Base-by-base conservation (phyloP, 2,329 filamentous ascomycete species). In the Fusarium sacchari region DNA sequence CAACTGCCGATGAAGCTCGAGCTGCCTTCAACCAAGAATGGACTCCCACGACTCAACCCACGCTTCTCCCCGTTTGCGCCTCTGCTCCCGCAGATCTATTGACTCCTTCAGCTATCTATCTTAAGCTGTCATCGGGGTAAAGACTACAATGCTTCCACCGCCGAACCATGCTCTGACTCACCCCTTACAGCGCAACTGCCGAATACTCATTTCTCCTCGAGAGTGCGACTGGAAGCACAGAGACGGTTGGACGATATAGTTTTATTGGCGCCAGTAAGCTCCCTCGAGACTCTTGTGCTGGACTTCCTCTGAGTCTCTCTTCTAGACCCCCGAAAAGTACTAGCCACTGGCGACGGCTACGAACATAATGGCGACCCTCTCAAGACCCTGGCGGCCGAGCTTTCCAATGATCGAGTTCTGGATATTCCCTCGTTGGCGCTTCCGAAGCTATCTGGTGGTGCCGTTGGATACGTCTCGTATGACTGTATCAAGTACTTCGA, bases 401-500 rank as follows among this genome's bases (percentile, higher is more conserved):
- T 99, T 49, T 88, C 90, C 24, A 87, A 93, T 79, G 93, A 91
- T 81, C 89, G 94, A 32, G 94, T 98, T 72, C 93, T 95, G 39
- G 89, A 93, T 44, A 90, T 99, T 7, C 95, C 96, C 1, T 94
- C 92, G 2, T 85, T 98, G 78, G 89, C 89, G 77, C 88, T 99
- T 42, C 96, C 96, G 58, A 93, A 94, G 32, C 86, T 99, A 84
- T 94, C 94, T 1, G 96, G 95, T 44, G 96, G 96, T 56, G 96
- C 95, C 18, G 94, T 99, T 78, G 96, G 96, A 67, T 99, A 98
- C 82, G 94, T 98, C 11, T 95, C 95, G 60, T 99, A 99, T 80
- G 96, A 99, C 81, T 99, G 96, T 82, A 94, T 99, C 78, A 92
- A 92, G 80, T 98, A 98, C 84, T 99, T 99, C 77, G 96, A 99